Evolutionary conservation across 2,329 filamentous ascomycete species (phyloP), one percentile per base, ranked within the genome.

Genomic region (Colletotrichum gloeosporioides): DNA sequence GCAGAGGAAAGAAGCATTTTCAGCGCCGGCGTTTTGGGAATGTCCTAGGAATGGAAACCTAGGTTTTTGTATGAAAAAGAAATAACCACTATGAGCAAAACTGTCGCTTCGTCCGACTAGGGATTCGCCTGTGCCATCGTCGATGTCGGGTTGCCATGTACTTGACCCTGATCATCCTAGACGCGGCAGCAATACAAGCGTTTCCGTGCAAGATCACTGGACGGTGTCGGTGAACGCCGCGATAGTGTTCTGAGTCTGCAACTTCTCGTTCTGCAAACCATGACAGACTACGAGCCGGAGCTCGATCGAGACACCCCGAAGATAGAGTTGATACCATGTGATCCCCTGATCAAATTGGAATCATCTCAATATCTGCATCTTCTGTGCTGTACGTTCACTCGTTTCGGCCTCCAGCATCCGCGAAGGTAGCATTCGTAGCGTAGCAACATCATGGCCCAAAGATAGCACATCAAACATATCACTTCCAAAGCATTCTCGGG

Each of bases 1-100:
- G 32, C 27, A 34, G 57, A 61, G 57, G 67, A 65, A 71, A 59
- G 32, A 72, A 76, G 74, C 64, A 78, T 79, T 66, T 70, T 69
- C 55, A 61, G 63, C 55, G 59, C 67, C 27, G 66, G 75, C 66
- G 69, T 66, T 44, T 67, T 44, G 36, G 53, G 71, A 29, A 44
- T 53, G 39, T 69, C 22, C 63, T 22, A 29, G 65, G 34, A 62
- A n/a, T 27, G 63, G 49, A 31, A 70, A 32, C 31, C 31, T 32
- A 36, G 27, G 59, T 63, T 63, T 63, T 63, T n/a, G 31, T 31
- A 63, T 27, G 16, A 31, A 59, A 59, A 27, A 57, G n/a, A 57
- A 59, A 31, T 59, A 1, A 29, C 44, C 18, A 31, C 18, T 13
- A 31, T 59, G 55, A 59, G 22, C 22, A 59, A 59, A 10, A 31